Evolutionary conservation across 2,329 filamentous ascomycete species (phyloP), one percentile per base, ranked within the genome.

Genomic region (Diplodia sapinea): DNA sequence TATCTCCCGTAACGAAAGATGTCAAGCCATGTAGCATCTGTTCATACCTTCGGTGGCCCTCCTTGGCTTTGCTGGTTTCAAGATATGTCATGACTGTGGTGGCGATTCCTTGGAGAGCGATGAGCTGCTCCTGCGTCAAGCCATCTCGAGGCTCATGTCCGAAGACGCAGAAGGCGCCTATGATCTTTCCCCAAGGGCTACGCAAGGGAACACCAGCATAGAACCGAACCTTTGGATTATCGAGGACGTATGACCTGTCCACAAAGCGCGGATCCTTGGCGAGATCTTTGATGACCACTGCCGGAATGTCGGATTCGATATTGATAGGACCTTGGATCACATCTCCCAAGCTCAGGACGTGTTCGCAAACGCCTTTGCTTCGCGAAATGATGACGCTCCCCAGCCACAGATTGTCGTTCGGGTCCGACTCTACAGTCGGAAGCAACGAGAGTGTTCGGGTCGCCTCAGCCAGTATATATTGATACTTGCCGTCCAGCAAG

Each of bases 401-500:
- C 71, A 74, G 78, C 57, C 69, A 72, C n/a, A 78, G 65, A n/a
- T 66, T 70, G 65, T 79, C 77, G 0, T 75, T 71, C 4, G 68
- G 67, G 13, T 72, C 71, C 54, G 73, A 71, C 1, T 75, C 70
- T 52, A 74, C 70, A 12, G 73, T 74, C 13, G 72, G 66, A n/a
- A 75, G 69, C 2, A 77, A 64, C 0, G 74, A 76, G 12, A 75
- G 62, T 2, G 75, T 75, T 26, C 70, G 70, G 9, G 76, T 79
- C 17, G 75, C 76, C 68, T 78, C 77, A 9, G 77, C 77, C 3
- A 79, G 71, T 47, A 78, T 74, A 67, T 75, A 78, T 70, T 76
- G 76, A 69, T 77, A 73, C 47, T 70, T 73, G n/a, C 77, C 71
- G 68, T 79, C 78, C 71, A 79, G 78, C 70, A 79, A 76, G 69